Evolutionary conservation across 1,284 basidiomycete genomes (phyloP).

Genomic region (Vanrija humicola): DNA sequence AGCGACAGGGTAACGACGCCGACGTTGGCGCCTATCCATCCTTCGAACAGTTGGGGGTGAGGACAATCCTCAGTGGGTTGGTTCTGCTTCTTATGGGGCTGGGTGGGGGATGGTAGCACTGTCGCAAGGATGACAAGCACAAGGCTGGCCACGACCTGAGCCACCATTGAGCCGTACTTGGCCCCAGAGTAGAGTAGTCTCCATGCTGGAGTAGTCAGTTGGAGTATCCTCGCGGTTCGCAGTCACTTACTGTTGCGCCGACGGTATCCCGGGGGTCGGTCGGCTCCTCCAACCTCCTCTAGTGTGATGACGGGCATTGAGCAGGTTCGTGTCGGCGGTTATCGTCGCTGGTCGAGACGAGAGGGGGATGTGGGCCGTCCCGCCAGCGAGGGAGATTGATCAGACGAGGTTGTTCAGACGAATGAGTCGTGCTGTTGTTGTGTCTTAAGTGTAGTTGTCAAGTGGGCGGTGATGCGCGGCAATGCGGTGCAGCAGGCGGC

Average conservation of each 20-base stretch:
- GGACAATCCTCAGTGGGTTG: conserved; percentile 21
- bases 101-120: conserved; percentile 16
- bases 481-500: too few relatives aligned
- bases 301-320: too few relatives aligned
- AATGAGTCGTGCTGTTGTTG: too few relatives aligned
- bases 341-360: too few relatives aligned
- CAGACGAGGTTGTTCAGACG: not conserved
- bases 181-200: too few relatives aligned
- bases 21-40: conserved; percentile 30
- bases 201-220: too few relatives aligned
- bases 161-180: not conserved
- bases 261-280: too few relatives aligned
- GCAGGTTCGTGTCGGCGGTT: too few relatives aligned
- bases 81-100: conserved; percentile 17
- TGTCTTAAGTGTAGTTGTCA: too few relatives aligned
- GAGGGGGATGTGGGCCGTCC: not conserved
- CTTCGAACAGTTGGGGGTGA: conserved; percentile 24
- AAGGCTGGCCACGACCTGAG: conserved; percentile 24
- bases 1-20: conserved; percentile 6
- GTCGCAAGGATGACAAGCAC: conserved; percentile 28
- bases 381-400: not conserved
- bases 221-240: too few relatives aligned
- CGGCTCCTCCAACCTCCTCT: too few relatives aligned
- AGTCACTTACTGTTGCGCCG: too few relatives aligned
- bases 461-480: not conserved